Conservation (phyloP, 1,284 basidiomycete species). For the Exsudoporus floridanus region DNA sequence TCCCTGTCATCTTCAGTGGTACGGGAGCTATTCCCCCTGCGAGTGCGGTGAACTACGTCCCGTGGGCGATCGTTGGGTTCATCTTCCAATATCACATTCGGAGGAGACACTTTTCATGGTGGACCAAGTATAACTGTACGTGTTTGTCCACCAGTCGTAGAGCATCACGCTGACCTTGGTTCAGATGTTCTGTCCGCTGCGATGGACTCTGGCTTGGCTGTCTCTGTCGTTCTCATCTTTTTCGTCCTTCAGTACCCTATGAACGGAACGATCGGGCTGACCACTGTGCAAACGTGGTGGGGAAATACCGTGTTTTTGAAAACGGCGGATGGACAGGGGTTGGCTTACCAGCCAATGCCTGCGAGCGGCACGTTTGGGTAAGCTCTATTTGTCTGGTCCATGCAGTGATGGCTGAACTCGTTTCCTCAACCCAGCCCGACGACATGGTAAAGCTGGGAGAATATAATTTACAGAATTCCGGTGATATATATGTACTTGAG, state of each 20-base stretch:
- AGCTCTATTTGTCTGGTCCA: neutral
- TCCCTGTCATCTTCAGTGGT: constrained; percentile 55
- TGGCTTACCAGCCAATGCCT: constrained; percentile 30
- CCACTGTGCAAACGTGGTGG: constrained; percentile 66
- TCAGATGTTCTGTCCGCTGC: constrained; percentile 52
- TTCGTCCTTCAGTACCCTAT: constrained; percentile 66
- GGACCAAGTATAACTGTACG: constrained; percentile 56
- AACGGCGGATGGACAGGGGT: constrained; percentile 43
- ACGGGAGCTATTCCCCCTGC: constrained; percentile 53
- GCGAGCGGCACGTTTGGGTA: constrained; percentile 42
- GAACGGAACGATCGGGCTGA: constrained; percentile 57
- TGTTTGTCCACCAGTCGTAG: neutral
- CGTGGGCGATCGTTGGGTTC: constrained; percentile 51
- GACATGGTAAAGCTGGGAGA: constrained; percentile 10
- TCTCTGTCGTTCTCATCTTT: constrained; percentile 58
- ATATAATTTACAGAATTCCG: neutral
- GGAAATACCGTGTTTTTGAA: constrained; percentile 57
- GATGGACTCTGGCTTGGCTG: constrained; percentile 53
- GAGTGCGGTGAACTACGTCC: constrained; percentile 45
- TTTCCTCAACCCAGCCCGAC: constrained; percentile 10
- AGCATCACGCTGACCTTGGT: neutral
- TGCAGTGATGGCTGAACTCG: constrained; percentile 1
- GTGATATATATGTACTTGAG: too few species aligned
- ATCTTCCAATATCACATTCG: constrained; percentile 56
- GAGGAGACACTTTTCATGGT: constrained; percentile 49